Conservation (phyloP, 2,329 filamentous ascomycete genomes). For the Aspergillus aculeatus region DNA sequence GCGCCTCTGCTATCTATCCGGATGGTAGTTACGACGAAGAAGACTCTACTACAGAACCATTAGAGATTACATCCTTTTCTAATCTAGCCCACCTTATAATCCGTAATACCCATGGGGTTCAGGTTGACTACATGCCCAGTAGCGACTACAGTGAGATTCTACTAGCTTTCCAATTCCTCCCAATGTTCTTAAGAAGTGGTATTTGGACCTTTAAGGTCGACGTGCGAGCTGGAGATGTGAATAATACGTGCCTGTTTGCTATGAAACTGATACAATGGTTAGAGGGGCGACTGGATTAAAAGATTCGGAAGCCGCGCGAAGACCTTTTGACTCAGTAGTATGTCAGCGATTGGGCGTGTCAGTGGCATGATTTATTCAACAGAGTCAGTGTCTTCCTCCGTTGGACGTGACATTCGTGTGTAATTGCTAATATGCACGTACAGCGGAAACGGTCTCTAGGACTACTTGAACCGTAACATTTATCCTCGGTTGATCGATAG, state of each 20-base stretch:
- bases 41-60: slow-evolving; percentile 4
- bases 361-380: not conserved
- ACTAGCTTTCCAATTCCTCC: slow-evolving; percentile 15
- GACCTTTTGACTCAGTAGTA: no score
- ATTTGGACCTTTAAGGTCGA: slow-evolving; percentile 17
- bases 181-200: slow-evolving; percentile 14
- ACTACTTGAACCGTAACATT: no score
- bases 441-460: no score
- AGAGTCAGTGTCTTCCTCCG: not conserved
- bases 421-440: no score
- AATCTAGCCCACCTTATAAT: slow-evolving; percentile 12
- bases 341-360: not conserved
- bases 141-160: slow-evolving; percentile 12
- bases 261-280: slow-evolving; percentile 17
- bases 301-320: not conserved
- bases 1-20: slow-evolving; percentile 12
- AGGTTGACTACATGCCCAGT: slow-evolving; percentile 15
- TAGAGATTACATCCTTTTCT: slow-evolving; percentile 12
- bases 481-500: no score
- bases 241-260: slow-evolving; percentile 16
- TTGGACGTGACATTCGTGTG: not conserved
- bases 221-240: slow-evolving; percentile 12
- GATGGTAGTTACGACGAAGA: slow-evolving; percentile 6
- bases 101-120: slow-evolving; percentile 10
- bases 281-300: slow-evolving; percentile 6